Base-by-base conservation (phyloP, 108 stramenopile species). In the Stephanodiscus minutulus region DNA sequence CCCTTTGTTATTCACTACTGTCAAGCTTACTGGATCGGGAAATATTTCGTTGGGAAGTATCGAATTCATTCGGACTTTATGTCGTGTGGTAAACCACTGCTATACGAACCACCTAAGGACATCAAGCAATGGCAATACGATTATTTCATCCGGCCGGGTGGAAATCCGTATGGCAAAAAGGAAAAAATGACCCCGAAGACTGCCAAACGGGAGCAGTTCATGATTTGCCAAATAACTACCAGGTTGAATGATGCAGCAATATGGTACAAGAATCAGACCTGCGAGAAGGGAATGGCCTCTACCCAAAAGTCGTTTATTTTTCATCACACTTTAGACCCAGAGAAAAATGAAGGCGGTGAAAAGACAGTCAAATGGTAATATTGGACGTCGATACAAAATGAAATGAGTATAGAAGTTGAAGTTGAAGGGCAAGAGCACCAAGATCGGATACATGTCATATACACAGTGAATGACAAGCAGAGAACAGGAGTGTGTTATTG, bases 1-100 rank as follows among this genome's bases (percentile, higher is more conserved):
- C 86, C 85, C 6, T 74, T 76, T 49, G 80, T 83, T 25, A 27
- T 85, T 33, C 90, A 86, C 68, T 87, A 73, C 56, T 85, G 86
- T 72, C 88, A 85, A 55, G 56, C 54, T 49, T 87, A 85, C 53
- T 76, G 75, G 71, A 27, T 75, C 47, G 82, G n/a, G 83, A 87
- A 84, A 43, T 86, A 80, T 75, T 86, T 88, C 54, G 85, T 90
- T 53, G 87, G 87, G 15, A 96, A 96, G 64, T 85, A 88, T 49
- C 79, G 79, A 31, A 68, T 96, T 29, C 83, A 74, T 22, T 84
- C 85, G 27, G 79, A 93, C 55, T 84, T 91, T 56, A 64, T 92
- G 10, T 78, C 87, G 11, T 96, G 92, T 61, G 83, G 83, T 0
- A 61, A 84, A 11, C 75, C 90, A 3, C 66, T 94, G 28, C 70